A percentile compares a stretch with the other conserved stretches of the same genome.
Conservation (phyloP, 2,329 filamentous ascomycete species). For the Chaetomium sp. region DNA sequence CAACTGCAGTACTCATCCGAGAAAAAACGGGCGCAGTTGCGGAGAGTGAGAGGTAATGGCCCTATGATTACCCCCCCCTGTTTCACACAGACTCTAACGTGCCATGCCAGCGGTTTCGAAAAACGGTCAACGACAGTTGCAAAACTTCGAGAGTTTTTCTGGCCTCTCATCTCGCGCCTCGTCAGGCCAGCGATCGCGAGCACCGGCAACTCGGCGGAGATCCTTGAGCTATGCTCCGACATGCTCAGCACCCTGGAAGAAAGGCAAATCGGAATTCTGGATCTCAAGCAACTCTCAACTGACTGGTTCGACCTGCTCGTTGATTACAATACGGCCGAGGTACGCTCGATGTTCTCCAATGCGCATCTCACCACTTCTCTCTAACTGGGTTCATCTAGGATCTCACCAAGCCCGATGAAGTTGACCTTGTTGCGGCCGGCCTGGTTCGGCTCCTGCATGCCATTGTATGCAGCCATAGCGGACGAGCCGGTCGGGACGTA, state of each 20-base stretch:
- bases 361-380: slow-evolving; percentile 2
- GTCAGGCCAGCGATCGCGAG: slow-evolving; percentile 41
- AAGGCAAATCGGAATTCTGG: slow-evolving; percentile 38
- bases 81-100: slow-evolving; percentile 24
- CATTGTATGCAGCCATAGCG: slow-evolving; percentile 35
- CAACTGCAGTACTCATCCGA: slow-evolving; percentile 41
- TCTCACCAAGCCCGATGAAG: slow-evolving; percentile 43
- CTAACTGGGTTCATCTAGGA: slow-evolving; percentile 40
- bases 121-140: slow-evolving; percentile 38
- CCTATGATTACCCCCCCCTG: neutral
- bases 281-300: slow-evolving; percentile 36
- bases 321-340: slow-evolving; percentile 40
- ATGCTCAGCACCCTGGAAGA: slow-evolving; percentile 47
- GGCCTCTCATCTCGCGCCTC: slow-evolving; percentile 47
- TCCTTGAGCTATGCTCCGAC: slow-evolving; percentile 47
- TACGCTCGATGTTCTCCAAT: slow-evolving; percentile 29
- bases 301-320: slow-evolving; percentile 36
- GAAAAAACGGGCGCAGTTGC: slow-evolving; percentile 33
- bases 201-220: slow-evolving; percentile 47
- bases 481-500: slow-evolving; percentile 20
- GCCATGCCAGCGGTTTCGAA: neutral
- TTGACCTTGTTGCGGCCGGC: slow-evolving; percentile 44
- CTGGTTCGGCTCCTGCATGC: slow-evolving; percentile 43
- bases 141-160: slow-evolving; percentile 51
- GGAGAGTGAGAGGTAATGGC: slow-evolving; percentile 23